Evolutionary conservation across 768 basidiomycete genomes (phyloP), one percentile per base, ranked within the genome.

Genomic region (Trametes maxima): DNA sequence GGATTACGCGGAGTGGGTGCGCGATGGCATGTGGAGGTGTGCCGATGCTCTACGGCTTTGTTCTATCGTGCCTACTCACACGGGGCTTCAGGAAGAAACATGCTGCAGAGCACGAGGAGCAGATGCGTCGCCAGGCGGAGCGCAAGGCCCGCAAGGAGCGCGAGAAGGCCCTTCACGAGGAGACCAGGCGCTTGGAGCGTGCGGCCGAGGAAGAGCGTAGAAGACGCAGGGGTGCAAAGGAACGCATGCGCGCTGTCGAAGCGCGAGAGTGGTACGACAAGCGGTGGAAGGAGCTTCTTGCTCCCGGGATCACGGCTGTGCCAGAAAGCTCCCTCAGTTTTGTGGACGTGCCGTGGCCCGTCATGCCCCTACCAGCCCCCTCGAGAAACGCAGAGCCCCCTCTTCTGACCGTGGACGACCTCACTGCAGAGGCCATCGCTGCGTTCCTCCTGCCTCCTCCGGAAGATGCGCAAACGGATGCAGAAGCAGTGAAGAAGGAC

Each of bases 1-100:
- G 65, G 88, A 92, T 61, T 96, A 96, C 66, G 84, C 89, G 1
- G 91, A 93, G 67, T 95, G 91, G 90, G 77, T 96, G 52, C 78
- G 94, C 64, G 74, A 81, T 24, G 92, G 92, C 48, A 95, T 97
- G 90, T 94, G 91, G 79, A 83, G 85, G 84, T 87, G 62, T 42
- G 84, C 74, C 19, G 3, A 19, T 13, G 42, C 54, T 21, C 24
- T 35, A 19, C 16, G 25, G 3, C 3, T 52, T 59, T 22, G 5
- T 13, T 28, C 8, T 3, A 8, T 37, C 13, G 28, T 28, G 25
- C 22, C 42, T 49, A 21, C 5, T 11, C 39, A 28, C 16, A n/a
- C 40, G 28, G 28, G 28, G 28, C 28, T 33, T 13, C 63, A 91
- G 90, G 73, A 86, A 82, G 73, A 85, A 83, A 11, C 87, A 91